phyloP scores from a whole-genome alignment of 169 alveolate species.

The Cryptosporidium ryanae region DNA sequence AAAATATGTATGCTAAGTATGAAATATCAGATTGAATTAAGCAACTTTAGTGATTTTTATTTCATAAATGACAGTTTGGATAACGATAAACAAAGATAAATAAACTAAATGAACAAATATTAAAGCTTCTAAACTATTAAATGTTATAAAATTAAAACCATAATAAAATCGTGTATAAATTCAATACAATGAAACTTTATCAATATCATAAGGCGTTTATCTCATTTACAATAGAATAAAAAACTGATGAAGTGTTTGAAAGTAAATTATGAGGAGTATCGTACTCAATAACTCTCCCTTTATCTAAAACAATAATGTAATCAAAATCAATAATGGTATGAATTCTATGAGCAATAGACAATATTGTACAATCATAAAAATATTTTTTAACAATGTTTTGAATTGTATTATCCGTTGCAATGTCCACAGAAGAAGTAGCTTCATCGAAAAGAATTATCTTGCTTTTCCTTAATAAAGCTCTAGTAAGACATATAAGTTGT shows the following conservation, averaged over 20 bases:
- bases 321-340: constrained; percentile 90
- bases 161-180: too few relatives aligned
- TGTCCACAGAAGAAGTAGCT: constrained; percentile 90
- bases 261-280: constrained; percentile 81
- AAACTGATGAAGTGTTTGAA: constrained; percentile 57
- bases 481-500: constrained; percentile 83
- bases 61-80: neutral
- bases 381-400: constrained; percentile 81
- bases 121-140: neutral
- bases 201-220: constrained; percentile 4
- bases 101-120: neutral
- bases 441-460: constrained; percentile 86
- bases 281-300: constrained; percentile 84
- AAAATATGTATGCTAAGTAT: constrained; percentile 29
- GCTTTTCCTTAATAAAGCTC: constrained; percentile 81
- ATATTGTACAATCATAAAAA: constrained; percentile 84
- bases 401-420: constrained; percentile 86
- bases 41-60: neutral
- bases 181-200: neutral
- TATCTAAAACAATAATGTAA: constrained; percentile 85
- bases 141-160: too few relatives aligned
- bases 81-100: neutral
- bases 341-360: constrained; percentile 92
- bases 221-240: constrained; percentile 53
- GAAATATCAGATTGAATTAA: constrained; percentile 13